Base-by-base conservation (phyloP, 805 yeast genomes). In the Peterozyma xylosa region DNA sequence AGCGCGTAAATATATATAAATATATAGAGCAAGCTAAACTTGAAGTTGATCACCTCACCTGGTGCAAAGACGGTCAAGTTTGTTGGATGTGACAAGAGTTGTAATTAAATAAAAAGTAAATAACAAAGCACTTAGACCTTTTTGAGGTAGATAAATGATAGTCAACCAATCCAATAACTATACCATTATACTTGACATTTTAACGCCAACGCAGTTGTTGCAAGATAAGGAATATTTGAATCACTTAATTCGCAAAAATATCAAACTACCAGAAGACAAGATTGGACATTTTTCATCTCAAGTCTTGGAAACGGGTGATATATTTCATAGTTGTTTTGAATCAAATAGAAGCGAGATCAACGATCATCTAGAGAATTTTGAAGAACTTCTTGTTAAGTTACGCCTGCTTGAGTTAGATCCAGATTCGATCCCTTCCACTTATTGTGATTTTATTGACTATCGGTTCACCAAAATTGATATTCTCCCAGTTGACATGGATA, bases 401-500 rank as follows among this genome's bases (percentile, higher is more conserved):
- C 7, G 27, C 27, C n/a, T 35, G 9, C 29, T 41, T 11, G 30
- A 40, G 7, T 7, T 21, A 21, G 27, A 21, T 7, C 7, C 27
- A 4, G 27, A 21, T 7, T 21, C 27, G 27, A 21, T 21, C 27
- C 27, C 27, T 21, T 21, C 27, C 27, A 21, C 27, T 4, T 21
- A 21, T 21, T 21, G 27, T 7, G 27, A 21, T 7, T 11, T 10
- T 37, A 30, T 55, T n/a, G 68, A 64, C 47, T 63, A 64, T 44
- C 48, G 73, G 40, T 58, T 58, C 38, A 57, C 73, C 0, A 46
- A 56, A 27, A 52, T 69, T 18, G 61, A 63, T 21, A 50, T 66
- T 9, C 53, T 49, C 3, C 51, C 63, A 6, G 47, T 60, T n/a
- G 64, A 62, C 39, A 58, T 57, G 58, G 32, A 35, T 35, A 33